Conservation (phyloP, 2,329 filamentous ascomycete species). For the Ophiocordyceps unilateralis region DNA sequence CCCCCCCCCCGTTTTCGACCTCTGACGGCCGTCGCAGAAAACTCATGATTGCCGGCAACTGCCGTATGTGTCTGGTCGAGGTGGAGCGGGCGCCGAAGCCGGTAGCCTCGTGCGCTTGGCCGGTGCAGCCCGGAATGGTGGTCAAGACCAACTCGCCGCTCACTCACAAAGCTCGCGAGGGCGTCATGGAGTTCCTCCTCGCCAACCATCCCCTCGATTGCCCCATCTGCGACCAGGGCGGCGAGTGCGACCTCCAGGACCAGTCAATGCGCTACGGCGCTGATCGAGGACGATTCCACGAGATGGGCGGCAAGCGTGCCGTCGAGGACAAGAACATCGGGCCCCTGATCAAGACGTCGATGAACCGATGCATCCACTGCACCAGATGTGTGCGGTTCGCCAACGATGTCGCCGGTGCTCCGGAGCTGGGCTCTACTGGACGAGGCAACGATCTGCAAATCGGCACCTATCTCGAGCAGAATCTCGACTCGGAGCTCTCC, state of each 20-base stretch:
- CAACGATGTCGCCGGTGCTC: conserved; percentile 90
- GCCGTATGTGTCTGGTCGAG: conserved; percentile 98
- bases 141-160: conserved; percentile 96
- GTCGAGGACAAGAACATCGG: conserved; percentile 99
- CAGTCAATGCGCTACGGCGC: conserved; percentile 98
- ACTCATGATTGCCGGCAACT: conserved; percentile 97
- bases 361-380: conserved; percentile 99
- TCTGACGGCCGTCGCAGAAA: conserved; percentile 47
- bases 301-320: conserved; percentile 86
- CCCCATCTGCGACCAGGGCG: conserved; percentile 96
- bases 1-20: conserved; percentile 6
- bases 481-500: conserved; percentile 85
- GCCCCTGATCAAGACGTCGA: conserved; percentile 94
- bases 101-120: conserved; percentile 96
- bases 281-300: conserved; percentile 92
- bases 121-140: conserved; percentile 95
- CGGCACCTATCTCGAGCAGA: conserved; percentile 90
- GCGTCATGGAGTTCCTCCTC: conserved; percentile 96
- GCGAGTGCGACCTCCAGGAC: conserved; percentile 97
- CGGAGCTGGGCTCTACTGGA: conserved; percentile 84
- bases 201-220: conserved; percentile 94
- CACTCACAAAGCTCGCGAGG: conserved; percentile 93
- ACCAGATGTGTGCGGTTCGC: conserved; percentile 95
- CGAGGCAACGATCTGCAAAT: conserved; percentile 97
- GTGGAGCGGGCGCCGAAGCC: conserved; percentile 94